phyloP scores from a whole-genome alignment of 2,329 filamentous ascomycete genomes.

The Botrytis galanthina region DNA sequence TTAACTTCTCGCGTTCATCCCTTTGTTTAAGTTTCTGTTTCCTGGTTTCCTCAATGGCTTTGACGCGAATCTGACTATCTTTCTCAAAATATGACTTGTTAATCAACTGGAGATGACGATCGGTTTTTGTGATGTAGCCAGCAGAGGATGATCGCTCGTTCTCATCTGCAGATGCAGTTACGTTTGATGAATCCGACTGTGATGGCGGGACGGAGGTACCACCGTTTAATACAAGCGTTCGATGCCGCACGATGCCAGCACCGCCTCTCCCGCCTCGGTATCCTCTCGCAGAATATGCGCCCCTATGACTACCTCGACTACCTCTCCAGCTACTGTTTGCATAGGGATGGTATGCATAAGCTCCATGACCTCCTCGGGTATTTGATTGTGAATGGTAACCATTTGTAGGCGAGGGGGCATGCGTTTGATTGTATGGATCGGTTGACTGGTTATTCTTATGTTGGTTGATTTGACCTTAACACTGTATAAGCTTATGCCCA shows the following conservation, averaged over 20 bases:
- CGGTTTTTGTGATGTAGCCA: constrained; percentile 69
- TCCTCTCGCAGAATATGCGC: constrained; percentile 32
- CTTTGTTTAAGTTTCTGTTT: constrained; percentile 54
- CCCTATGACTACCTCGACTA: constrained; percentile 31
- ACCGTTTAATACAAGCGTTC: constrained; percentile 64
- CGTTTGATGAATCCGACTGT: constrained; percentile 21
- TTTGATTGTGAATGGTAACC: constrained; percentile 23
- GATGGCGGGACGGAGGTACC: constrained; percentile 25
- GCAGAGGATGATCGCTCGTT: constrained; percentile 31
- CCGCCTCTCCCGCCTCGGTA: constrained; percentile 41
- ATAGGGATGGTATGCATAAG: constrained; percentile 32
- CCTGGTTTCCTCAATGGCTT: constrained; percentile 69
- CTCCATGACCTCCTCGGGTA: constrained; percentile 15
- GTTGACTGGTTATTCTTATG: constrained; percentile 63
- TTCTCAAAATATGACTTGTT: constrained; percentile 77
- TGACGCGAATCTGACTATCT: constrained; percentile 64
- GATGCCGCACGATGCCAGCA: constrained; percentile 49
- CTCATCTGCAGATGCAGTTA: constrained; percentile 26
- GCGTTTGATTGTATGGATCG: constrained; percentile 31
- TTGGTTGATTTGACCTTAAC: constrained; percentile 72
- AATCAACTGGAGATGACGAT: constrained; percentile 79
- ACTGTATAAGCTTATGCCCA: constrained; percentile 17
- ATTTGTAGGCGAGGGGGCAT: constrained; percentile 20
- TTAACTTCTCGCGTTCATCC: constrained; percentile 58
- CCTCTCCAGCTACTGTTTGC: constrained; percentile 33